Percentiles rank a stretch among this genome's conserved stretches.
Evolutionary conservation across 2,329 filamentous ascomycete species (phyloP).

Genomic region (Cyclaneusma minus): DNA sequence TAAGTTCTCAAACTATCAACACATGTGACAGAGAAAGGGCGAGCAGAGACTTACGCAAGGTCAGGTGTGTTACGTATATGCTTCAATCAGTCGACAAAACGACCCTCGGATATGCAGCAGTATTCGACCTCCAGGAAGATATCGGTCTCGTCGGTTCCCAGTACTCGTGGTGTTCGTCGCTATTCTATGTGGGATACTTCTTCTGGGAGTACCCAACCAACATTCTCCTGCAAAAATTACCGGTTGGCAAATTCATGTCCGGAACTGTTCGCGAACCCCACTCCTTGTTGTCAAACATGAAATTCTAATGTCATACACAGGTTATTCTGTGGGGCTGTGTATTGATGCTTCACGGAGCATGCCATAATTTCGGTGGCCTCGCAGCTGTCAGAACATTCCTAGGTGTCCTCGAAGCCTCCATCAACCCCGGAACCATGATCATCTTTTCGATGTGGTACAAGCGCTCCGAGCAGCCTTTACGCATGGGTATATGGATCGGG

Average conservation of each 20-base stretch:
- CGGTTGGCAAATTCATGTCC: constrained; percentile 20
- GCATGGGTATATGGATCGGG: constrained; percentile 20
- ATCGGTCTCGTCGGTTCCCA: constrained; percentile 33
- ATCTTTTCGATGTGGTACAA: constrained; percentile 24
- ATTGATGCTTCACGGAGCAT: constrained; percentile 8
- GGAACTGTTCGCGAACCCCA: too few relatives aligned
- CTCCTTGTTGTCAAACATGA: too few relatives aligned
- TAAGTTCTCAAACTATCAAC: not conserved
- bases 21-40: too few relatives aligned
- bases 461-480: constrained; percentile 21
- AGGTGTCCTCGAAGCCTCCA: constrained; percentile 15
- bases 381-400: constrained; percentile 17
- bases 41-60: too few relatives aligned
- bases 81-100: constrained; percentile 23
- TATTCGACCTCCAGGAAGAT: constrained; percentile 41
- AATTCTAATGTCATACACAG: constrained; percentile 3
- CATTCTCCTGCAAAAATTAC: constrained; percentile 19
- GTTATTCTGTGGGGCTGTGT: constrained; percentile 6
- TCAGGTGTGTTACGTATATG: constrained; percentile 9
- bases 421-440: constrained; percentile 21
- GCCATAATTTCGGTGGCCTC: constrained; percentile 12
- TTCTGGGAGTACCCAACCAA: constrained; percentile 19
- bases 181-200: constrained; percentile 19
- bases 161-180: constrained; percentile 27
- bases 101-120: constrained; percentile 37